phyloP scores from a whole-genome alignment of 345 rosid genomes.

The Pugionium dolabratum region DNA sequence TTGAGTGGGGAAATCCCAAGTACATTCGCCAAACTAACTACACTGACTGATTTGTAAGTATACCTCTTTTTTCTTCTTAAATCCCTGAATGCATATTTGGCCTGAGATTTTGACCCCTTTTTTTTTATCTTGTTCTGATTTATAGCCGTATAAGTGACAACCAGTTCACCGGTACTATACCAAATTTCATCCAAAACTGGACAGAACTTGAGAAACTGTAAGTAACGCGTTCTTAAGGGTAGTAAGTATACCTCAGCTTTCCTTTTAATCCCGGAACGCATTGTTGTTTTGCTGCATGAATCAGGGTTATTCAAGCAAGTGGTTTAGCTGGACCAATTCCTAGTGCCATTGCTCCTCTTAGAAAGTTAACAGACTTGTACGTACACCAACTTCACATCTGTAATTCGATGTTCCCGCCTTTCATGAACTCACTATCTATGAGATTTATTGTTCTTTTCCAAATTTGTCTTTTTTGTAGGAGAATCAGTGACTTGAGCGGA shows the following conservation, averaged over 20 bases:
- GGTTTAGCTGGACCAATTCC: constrained; percentile 65
- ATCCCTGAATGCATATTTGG: neutral
- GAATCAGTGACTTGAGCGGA: constrained; percentile 58
- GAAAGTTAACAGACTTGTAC: constrained; percentile 40
- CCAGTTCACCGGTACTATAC: constrained; percentile 53
- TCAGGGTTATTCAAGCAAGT: constrained; percentile 52
- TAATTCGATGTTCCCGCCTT: neutral
- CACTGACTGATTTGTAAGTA: constrained; percentile 52
- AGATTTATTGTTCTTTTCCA: constrained; percentile 1
- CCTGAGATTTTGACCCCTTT: neutral
- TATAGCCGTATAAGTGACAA: constrained; percentile 57
- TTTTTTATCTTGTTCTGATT: neutral
- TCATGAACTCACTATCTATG: neutral
- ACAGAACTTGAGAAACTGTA: constrained; percentile 48
- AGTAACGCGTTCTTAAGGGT: constrained; percentile 18
- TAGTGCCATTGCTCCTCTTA: constrained; percentile 32
- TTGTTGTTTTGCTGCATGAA: neutral
- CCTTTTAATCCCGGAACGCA: neutral
- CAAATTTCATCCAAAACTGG: constrained; percentile 60
- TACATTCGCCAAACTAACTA: constrained; percentile 48
- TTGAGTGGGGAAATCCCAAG: constrained; percentile 54
- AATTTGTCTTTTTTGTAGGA: constrained; percentile 42
- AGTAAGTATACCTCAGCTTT: neutral
- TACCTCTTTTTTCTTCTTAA: neutral
- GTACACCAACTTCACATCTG: constrained; percentile 1